Evolutionary conservation across 1,284 basidiomycete genomes (phyloP).

Genomic region (Moesziomyces parantarcticus): DNA sequence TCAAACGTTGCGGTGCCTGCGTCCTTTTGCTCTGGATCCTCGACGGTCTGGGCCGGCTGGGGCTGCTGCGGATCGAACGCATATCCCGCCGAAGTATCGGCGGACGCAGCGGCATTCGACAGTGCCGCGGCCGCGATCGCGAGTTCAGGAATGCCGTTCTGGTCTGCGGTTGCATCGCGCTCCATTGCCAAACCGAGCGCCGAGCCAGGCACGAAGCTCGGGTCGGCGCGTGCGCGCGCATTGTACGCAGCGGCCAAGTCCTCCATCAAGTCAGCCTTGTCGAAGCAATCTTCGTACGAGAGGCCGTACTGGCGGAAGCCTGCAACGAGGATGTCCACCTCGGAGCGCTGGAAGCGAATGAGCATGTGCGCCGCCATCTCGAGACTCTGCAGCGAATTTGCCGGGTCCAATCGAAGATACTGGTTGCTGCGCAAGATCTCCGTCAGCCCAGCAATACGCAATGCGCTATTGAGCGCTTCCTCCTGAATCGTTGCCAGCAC

Average conservation of each 20-base stretch:
- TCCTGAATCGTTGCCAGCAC: constrained; percentile 68
- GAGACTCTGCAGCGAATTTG: constrained; percentile 38
- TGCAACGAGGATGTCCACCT: constrained; percentile 82
- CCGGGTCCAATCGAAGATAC: constrained; percentile 57
- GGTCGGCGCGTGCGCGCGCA: constrained; percentile 29
- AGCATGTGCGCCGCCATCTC: constrained; percentile 44
- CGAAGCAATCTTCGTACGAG: constrained; percentile 79
- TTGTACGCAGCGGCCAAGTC: constrained; percentile 32
- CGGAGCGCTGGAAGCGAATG: constrained; percentile 67
- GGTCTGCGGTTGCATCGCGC: constrained; percentile 17
- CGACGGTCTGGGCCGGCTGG: background rate
- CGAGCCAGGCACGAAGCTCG: constrained; percentile 36
- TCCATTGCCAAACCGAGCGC: constrained; percentile 38
- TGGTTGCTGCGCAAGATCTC: constrained; percentile 65
- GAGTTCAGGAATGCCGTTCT: constrained; percentile 33
- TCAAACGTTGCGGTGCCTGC: constrained; percentile 8
- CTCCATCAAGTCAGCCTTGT: constrained; percentile 75
- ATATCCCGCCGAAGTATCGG: constrained; percentile 4
- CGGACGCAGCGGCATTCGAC: constrained; percentile 38
- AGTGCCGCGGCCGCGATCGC: constrained; percentile 44
- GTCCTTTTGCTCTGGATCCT: constrained; percentile 9
- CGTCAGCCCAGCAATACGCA: constrained; percentile 85
- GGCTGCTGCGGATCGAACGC: constrained; percentile 5
- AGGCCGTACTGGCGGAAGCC: constrained; percentile 83
- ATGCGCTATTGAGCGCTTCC: constrained; percentile 83